phyloP scores from a whole-genome alignment of 2,329 filamentous ascomycete genomes.

The Gnomoniopsis sp. region DNA sequence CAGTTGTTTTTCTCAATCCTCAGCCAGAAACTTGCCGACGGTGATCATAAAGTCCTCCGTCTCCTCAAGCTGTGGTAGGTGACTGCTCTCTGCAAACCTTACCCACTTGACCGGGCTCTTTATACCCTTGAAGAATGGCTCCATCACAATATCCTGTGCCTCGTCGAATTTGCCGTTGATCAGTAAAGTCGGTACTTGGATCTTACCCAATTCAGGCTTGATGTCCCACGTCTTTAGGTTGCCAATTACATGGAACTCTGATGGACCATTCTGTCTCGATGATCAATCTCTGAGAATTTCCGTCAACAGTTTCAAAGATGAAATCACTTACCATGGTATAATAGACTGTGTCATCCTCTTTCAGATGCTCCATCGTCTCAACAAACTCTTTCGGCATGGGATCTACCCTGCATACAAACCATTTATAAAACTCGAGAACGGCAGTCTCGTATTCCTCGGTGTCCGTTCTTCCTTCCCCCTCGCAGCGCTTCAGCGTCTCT shows the following conservation, averaged over 20 bases:
- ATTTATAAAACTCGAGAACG: conserved; percentile 25
- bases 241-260: conserved; percentile 6
- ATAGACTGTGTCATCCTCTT: conserved; percentile 18
- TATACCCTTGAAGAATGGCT: conserved; percentile 6
- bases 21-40: neutral
- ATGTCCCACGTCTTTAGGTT: conserved; percentile 9
- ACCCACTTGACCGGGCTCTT: conserved; percentile 16
- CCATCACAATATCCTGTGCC: conserved; percentile 14
- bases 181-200: conserved; percentile 13
- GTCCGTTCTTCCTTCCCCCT: conserved; percentile 20
- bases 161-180: conserved; percentile 17
- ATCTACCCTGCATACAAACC: conserved; percentile 25
- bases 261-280: neutral
- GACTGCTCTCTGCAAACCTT: conserved; percentile 16
- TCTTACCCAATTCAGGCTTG: neutral
- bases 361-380: conserved; percentile 11
- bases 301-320: neutral
- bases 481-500: conserved; percentile 20
- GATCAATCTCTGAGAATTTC: neutral
- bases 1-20: neutral
- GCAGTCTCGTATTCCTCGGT: conserved; percentile 26
- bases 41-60: conserved; percentile 12
- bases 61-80: conserved; percentile 14
- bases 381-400: conserved; percentile 13
- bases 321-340: conserved; percentile 21